A percentile compares a stretch with the other conserved stretches of the same genome.
phyloP scores from a whole-genome alignment of 441 rosid species.

The Erodium chrysanthum region DNA sequence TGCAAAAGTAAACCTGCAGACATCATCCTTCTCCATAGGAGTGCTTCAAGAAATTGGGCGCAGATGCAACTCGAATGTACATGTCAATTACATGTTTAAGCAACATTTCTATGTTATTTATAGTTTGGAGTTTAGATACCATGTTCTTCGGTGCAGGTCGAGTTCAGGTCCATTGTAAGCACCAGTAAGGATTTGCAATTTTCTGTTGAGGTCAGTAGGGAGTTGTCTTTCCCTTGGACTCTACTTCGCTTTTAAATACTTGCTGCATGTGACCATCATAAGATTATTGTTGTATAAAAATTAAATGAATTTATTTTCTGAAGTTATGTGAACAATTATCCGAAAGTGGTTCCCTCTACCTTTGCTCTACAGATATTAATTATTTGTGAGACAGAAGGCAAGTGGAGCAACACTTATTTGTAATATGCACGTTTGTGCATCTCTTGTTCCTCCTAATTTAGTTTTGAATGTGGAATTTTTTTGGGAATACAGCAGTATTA shows the following conservation, averaged over 20 bases:
- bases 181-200: constrained; percentile 89
- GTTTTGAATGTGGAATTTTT: neutral
- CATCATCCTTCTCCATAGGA: constrained; percentile 58
- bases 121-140: neutral
- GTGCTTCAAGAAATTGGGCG: constrained; percentile 91
- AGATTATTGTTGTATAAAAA: too few relatives aligned
- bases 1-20: constrained; percentile 48
- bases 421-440: neutral
- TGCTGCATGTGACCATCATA: neutral
- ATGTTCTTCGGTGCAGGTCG: constrained; percentile 46
- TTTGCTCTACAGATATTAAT: neutral
- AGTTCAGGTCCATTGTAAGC: constrained; percentile 71
- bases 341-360: neutral
- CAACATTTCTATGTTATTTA: neutral
- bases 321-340: neutral
- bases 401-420: neutral
- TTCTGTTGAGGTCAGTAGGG: constrained; percentile 74
- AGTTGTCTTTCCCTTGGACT: neutral
- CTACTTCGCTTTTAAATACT: neutral
- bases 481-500: constrained; percentile 9
- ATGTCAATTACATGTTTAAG: neutral
- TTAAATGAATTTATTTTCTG: neutral
- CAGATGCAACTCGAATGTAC: constrained; percentile 83
- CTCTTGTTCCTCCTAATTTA: neutral
- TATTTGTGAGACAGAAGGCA: neutral